Evolutionary conservation across 495 filamentous ascomycete species (phyloP), one percentile per base, ranked within the genome.

Genomic region (Lasiosphaeriaceae sp.): DNA sequence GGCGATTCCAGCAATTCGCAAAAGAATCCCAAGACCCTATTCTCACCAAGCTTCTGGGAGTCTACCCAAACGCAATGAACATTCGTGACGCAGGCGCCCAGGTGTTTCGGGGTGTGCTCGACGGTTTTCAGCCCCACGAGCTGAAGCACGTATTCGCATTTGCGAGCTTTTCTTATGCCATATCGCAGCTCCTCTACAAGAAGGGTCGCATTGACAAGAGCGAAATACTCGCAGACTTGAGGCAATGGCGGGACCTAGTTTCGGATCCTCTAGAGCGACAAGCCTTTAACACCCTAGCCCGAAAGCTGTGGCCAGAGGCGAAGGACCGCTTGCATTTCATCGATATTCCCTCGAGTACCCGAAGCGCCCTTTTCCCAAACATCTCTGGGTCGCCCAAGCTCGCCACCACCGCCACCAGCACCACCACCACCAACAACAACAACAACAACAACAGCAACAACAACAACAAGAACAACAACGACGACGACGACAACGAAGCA

Each of bases 271-370:
- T 21, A 31, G 61, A 63, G 49, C 35, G n/a, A 31, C 12, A 43
- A n/a, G 53, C 61, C 17, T 63, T 63, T 35, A 58, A 59, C 34
- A 46, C 24, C 31, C 50, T 63, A 8, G 61, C 61, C n/a, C 47
- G 41, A 16, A 17, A 53, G 24, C 50, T 63, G 19, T 63, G 61
- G 61, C 61, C 61, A 12, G 61, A 63, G 49, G 57, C 61, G 20
- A 63, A 59, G 39, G 52, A 63, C 11, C 54, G 55, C 20, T 44
- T 63, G 34, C 60, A 63, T 22, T 58, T 56, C 47, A 52, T 63
- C 31, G 50, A 51, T n/a, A 39, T 62, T 1, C 39, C 52, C 3
- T 9, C 20, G 34, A 39, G 7, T 20, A 3, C 4, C 34, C 35
- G 8, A 19, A 3, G 11, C 19, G n/a, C 21, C 26, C 26, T 9